Evolutionary conservation across 164 flowering plant genomes (phyloP).

Genomic region (Annona cherimola): DNA sequence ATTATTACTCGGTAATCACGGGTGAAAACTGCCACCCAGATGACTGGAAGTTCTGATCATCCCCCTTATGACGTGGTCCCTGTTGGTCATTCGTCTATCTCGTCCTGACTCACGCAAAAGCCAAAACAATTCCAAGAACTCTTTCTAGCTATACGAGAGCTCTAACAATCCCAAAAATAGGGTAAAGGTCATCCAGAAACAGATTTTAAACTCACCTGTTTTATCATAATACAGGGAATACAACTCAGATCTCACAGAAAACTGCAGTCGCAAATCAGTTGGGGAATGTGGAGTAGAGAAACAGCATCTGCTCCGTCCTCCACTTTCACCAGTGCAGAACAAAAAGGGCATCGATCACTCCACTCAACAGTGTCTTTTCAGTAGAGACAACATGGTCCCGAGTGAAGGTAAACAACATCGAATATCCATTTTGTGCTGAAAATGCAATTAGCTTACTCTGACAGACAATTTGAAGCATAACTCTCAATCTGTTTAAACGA

Average conservation of each 20-base stretch:
- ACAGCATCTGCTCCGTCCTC: slow-evolving; percentile 50
- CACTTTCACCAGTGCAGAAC: slow-evolving; percentile 58
- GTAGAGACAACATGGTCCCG: slow-evolving; percentile 22
- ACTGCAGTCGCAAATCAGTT: slow-evolving; percentile 21
- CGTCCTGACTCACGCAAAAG: background rate
- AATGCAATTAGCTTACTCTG: background rate
- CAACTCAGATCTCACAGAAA: slow-evolving; percentile 29
- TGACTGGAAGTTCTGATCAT: background rate
- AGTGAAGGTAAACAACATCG: slow-evolving; percentile 41
- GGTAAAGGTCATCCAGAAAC: background rate
- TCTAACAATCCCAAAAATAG: background rate
- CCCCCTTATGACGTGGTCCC: background rate
- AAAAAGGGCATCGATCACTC: slow-evolving; percentile 21
- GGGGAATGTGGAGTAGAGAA: slow-evolving; percentile 21
- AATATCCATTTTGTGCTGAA: background rate
- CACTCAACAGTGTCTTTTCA: slow-evolving; percentile 22
- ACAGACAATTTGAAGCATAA: background rate
- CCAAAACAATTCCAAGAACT: background rate
- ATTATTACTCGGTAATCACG: no score
- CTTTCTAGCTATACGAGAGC: background rate
- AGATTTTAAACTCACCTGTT: background rate
- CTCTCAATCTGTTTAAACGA: slow-evolving; percentile 2
- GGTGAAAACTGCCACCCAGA: background rate
- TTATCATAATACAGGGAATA: slow-evolving; percentile 32
- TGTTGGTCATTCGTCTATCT: background rate